Base-by-base conservation (phyloP, 2,329 filamentous ascomycete genomes). In the Metarhizium rileyi region DNA sequence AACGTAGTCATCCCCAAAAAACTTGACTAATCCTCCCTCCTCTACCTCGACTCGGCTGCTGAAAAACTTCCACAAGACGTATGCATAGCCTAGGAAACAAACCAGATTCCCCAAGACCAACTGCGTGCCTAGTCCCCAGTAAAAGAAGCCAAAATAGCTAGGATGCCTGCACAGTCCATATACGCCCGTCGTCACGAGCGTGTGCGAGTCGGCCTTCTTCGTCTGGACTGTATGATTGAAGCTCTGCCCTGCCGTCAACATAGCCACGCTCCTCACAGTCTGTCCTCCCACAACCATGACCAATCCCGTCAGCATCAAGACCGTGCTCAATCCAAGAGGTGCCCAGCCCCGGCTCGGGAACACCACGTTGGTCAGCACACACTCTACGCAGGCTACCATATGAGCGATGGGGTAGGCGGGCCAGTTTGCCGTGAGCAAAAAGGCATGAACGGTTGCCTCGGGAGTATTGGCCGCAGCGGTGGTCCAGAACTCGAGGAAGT, bases 121-220 rank as follows among this genome's bases (percentile, higher is more conserved):
- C 73, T 98, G 93, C 12, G 90, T 95, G 5, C 93, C 93, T n/a
- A 97, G 62, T 0, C 87, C 89, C 91, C 91, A 98, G 83, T 90
- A 97, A 68, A 95, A 98, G 72, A 96, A 98, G 3, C 91, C 93
- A 71, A 97, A 96, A 69, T 98, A 98, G 52, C 86, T 86, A 12
- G 93, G 93, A 66, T 98, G 93, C 23, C 93, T 75, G 47, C 94
- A 71, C 42, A 77, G 66, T 7, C 72, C 71, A 66, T 97, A 98
- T 30, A 97, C 71, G 1, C 93, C 93, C 26, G 73, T 73, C 0
- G 86, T 95, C 3, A 98, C 87, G n/a, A 98, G 76, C 44, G 74
- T 74, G 66, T 98, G 93, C 1, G 80, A 81, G 7, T 67, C 66
- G 4, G 81, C 76, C 60, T 82, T 85, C 53, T 74, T 80, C 55